These are phyloP conservation scores for Samsoniella hepiali DNA, from an alignment of 2,329 filamentous ascomycete species.

Conservation along the genomic window DNA sequence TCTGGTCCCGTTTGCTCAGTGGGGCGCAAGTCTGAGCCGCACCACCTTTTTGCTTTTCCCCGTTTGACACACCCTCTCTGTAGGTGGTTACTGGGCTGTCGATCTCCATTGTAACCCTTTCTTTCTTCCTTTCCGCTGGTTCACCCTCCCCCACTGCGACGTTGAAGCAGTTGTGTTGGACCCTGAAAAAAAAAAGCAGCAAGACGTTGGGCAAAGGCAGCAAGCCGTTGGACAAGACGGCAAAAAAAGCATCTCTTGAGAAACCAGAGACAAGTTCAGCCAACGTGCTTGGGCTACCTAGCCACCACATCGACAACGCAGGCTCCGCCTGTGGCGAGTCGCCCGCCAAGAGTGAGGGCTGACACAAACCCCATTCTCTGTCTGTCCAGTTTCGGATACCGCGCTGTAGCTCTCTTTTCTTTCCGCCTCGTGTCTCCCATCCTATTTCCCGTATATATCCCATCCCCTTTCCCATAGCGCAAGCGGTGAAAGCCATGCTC, in stretches of 20 bases:
- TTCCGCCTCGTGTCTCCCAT: neutral
- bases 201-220: neutral
- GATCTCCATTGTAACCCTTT: constrained; percentile 13
- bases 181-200: neutral
- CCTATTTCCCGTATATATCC: no score
- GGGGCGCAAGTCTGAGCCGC: constrained; percentile 9
- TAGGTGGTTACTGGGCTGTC: neutral
- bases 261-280: neutral
- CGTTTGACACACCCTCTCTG: neutral
- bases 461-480: neutral
- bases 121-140: neutral
- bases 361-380: constrained; percentile 3
- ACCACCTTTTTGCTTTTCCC: neutral
- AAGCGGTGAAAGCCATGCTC: neutral
- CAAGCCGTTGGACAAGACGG: neutral
- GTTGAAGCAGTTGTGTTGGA: constrained; percentile 6
- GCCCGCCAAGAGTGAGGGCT: constrained; percentile 9
- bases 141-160: neutral
- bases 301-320: neutral
- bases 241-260: neutral
- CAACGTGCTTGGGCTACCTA: neutral
- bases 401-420: neutral
- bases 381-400: neutral
- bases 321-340: constrained; percentile 9
- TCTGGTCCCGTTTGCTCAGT: neutral